phyloP scores from a whole-genome alignment of 805 yeast species.

The Kluyveromyces aestuarii region DNA sequence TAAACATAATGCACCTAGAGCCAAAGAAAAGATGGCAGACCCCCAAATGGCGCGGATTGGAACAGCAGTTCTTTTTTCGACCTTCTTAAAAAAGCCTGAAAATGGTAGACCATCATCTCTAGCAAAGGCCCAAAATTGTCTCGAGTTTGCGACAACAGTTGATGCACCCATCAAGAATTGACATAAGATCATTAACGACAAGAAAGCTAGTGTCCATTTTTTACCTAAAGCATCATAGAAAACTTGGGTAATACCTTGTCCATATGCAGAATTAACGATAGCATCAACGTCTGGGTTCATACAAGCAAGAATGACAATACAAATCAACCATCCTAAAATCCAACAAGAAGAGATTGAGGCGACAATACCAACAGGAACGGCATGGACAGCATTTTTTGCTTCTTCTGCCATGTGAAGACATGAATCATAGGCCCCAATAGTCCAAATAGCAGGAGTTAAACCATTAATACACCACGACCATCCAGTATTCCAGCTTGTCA shows the following conservation, averaged over 20 bases:
- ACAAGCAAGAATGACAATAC: constrained; percentile 46
- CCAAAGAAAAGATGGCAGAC: constrained; percentile 27
- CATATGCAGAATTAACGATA: constrained; percentile 38
- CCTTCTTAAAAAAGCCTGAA: constrained; percentile 43
- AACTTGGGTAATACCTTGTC: constrained; percentile 60
- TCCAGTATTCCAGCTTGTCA: constrained; percentile 47
- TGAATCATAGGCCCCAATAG: constrained; percentile 66
- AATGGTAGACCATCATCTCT: constrained; percentile 69
- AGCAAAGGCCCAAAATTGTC: constrained; percentile 68
- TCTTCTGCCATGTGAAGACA: constrained; percentile 71
- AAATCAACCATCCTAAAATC: constrained; percentile 47
- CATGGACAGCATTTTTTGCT: constrained; percentile 49
- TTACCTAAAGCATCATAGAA: constrained; percentile 54
- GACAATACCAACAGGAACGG: constrained; percentile 58
- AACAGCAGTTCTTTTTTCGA: constrained; percentile 42
- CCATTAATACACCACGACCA: constrained; percentile 44
- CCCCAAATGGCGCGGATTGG: constrained; percentile 54
- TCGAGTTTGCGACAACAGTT: constrained; percentile 29
- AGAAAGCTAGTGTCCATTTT: constrained; percentile 55
- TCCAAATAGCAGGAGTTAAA: constrained; percentile 66
- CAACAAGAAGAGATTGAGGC: constrained; percentile 50
- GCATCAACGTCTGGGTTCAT: constrained; percentile 37
- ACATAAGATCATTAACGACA: constrained; percentile 48
- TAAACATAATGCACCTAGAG: constrained; percentile 31
- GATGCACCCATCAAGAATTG: constrained; percentile 47